A percentile compares a stretch with the other conserved stretches of the same genome.
Conservation (phyloP, 2,329 filamentous ascomycete species). For the Hymenoscyphus scutula region DNA sequence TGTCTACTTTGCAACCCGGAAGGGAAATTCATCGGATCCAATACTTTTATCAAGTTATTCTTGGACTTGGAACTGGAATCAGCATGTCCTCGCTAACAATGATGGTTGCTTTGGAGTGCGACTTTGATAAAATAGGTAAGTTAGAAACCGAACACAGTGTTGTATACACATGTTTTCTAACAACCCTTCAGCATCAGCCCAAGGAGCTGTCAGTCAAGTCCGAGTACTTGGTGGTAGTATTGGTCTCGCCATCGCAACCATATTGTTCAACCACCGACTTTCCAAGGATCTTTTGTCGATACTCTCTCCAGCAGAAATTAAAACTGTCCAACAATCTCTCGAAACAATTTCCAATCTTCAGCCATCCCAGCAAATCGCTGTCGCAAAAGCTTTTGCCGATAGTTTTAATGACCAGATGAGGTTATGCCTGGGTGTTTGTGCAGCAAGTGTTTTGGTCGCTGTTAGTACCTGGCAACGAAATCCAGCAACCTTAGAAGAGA, state of each 20-base stretch:
- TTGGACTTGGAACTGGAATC: conserved; percentile 12
- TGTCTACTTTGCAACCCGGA: conserved; percentile 7
- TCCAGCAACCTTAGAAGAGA: conserved; percentile 2
- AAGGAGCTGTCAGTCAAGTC: conserved; percentile 3
- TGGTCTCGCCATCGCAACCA: conserved; percentile 3
- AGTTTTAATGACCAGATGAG: conserved; percentile 9
- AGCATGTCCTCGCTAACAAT: conserved; percentile 3
- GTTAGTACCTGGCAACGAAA: conserved; percentile 6
- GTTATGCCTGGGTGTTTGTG: conserved; percentile 3
- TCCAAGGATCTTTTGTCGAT: background rate
- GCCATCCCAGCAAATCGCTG: conserved; percentile 2
- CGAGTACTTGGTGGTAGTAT: conserved; percentile 6
- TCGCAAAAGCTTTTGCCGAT: background rate
- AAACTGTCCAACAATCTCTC: background rate
- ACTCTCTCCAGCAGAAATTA: background rate
- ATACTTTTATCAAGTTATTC: conserved; percentile 10
- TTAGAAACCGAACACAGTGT: background rate
- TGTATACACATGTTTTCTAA: background rate
- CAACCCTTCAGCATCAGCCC: background rate
- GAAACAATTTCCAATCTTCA: background rate
- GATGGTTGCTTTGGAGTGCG: conserved; percentile 4
- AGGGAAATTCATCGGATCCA: background rate
- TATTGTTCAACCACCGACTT: background rate
- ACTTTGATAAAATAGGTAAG: conserved; percentile 9
- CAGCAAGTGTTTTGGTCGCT: conserved; percentile 2